Evolutionary conservation across 345 rosid genomes (phyloP).

Genomic region (Gynandropsis gynandra): DNA sequence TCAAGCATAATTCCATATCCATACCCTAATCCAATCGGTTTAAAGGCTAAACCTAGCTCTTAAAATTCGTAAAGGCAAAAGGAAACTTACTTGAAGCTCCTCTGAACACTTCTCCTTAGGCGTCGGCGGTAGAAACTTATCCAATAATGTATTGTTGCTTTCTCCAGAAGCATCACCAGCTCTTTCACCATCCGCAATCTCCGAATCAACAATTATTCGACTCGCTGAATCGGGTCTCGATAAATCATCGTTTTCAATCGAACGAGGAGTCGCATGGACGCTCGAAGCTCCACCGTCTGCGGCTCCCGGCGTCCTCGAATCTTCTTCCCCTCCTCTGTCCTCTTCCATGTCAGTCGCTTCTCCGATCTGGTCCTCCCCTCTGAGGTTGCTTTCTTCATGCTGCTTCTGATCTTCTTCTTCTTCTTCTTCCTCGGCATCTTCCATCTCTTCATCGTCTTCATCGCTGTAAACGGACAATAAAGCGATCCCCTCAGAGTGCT

Average conservation of each 20-base stretch:
- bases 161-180: constrained; percentile 30
- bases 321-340: constrained; percentile 27
- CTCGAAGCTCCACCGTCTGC: constrained; percentile 39
- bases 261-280: constrained; percentile 39
- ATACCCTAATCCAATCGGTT: not conserved
- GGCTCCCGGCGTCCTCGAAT: constrained; percentile 28
- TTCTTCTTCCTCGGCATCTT: constrained; percentile 39
- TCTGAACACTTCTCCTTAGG: constrained; percentile 63
- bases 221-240: constrained; percentile 29
- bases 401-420: constrained; percentile 19
- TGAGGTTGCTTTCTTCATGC: constrained; percentile 21
- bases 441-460: constrained; percentile 90
- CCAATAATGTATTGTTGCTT: constrained; percentile 43
- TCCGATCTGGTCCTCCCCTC: constrained; percentile 17
- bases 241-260: constrained; percentile 38
- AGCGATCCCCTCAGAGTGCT: constrained; percentile 73
- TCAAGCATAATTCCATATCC: not conserved
- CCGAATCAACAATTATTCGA: constrained; percentile 30
- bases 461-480: constrained; percentile 75
- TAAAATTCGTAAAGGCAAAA: not conserved
- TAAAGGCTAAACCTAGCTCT: not conserved
- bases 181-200: constrained; percentile 35
- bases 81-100: constrained; percentile 67
- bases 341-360: constrained; percentile 34
- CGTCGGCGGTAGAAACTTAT: constrained; percentile 62